Percentiles rank a stretch among this genome's conserved stretches.
phyloP scores from a whole-genome alignment of 495 filamentous ascomycete genomes.

The Echria macrotheca region DNA sequence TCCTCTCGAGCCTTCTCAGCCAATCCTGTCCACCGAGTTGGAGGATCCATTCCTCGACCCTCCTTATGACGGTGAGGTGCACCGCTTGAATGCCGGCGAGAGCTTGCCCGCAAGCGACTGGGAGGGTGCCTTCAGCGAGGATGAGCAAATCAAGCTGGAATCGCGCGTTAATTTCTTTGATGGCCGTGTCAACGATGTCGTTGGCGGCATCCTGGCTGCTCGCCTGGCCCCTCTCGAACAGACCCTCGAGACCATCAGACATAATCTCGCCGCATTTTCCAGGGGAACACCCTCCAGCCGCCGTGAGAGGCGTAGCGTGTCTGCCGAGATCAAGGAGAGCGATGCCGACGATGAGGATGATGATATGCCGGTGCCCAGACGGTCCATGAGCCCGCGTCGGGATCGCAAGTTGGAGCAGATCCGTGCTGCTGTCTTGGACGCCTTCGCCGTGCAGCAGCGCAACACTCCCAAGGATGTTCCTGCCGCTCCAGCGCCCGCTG shows the following conservation, averaged over 20 bases:
- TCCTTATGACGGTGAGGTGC: conserved; percentile 42
- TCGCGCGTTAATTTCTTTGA: conserved; percentile 76
- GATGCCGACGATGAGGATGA: conserved; percentile 97
- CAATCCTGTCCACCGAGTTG: conserved; percentile 33
- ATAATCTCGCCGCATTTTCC: conserved; percentile 49
- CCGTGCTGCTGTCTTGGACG: conserved; percentile 72
- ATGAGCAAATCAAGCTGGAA: conserved; percentile 74
- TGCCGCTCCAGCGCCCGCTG: conserved; percentile 15
- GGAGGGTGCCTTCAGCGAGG: conserved; percentile 78
- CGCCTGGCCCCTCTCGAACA: conserved; percentile 74
- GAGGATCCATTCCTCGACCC: conserved; percentile 47
- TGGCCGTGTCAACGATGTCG: conserved; percentile 75
- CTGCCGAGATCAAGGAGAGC: conserved; percentile 64
- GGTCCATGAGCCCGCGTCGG: conserved; percentile 58
- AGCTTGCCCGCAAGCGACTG: conserved; percentile 78
- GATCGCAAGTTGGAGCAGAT: conserved; percentile 82
- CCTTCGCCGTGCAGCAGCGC: conserved; percentile 56
- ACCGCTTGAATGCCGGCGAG: conserved; percentile 58
- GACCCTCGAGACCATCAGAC: conserved; percentile 67
- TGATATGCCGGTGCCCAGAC: conserved; percentile 53
- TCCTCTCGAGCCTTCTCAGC: conserved; percentile 26
- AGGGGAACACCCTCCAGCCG: conserved; percentile 39
- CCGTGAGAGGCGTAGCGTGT: conserved; percentile 51
- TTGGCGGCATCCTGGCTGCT: conserved; percentile 70
- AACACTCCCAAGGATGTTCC: conserved; percentile 20